A percentile compares a stretch with the other conserved stretches of the same genome.
Conservation (phyloP, 257 asterid species). For the Prunella vulgaris region DNA sequence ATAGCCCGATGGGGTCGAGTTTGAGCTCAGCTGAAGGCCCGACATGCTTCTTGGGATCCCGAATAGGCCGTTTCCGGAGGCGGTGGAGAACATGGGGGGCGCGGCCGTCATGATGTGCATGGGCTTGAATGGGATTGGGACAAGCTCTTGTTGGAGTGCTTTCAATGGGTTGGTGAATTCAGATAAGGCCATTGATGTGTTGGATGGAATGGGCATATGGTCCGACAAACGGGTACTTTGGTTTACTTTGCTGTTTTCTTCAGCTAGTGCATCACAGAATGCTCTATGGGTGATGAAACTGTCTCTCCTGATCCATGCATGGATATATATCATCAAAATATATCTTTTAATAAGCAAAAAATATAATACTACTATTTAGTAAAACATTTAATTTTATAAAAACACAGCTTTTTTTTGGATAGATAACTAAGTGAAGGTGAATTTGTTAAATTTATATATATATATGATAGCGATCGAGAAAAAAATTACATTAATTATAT, state of each 20-base stretch:
- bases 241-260: conserved; percentile 79
- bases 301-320: conserved; percentile 85
- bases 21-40: conserved; percentile 79
- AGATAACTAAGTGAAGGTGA: no score
- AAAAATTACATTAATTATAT: no score
- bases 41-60: conserved; percentile 58
- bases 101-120: conserved; percentile 57
- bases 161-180: conserved; percentile 60
- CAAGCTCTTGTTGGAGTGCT: conserved; percentile 57
- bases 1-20: conserved; percentile 38
- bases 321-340: no score
- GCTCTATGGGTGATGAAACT: conserved; percentile 95
- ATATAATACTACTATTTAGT: no score
- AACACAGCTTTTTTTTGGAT: no score
- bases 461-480: no score
- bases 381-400: no score
- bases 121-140: conserved; percentile 71
- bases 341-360: no score
- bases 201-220: conserved; percentile 37
- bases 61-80: conserved; percentile 51
- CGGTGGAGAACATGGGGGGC: conserved; percentile 55
- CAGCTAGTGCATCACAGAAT: conserved; percentile 86
- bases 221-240: conserved; percentile 54
- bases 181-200: conserved; percentile 39
- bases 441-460: no score